Percentiles rank a stretch among this genome's conserved stretches.
Conservation (phyloP, 1,139 yeast genomes). For the Ashbya aceris region DNA sequence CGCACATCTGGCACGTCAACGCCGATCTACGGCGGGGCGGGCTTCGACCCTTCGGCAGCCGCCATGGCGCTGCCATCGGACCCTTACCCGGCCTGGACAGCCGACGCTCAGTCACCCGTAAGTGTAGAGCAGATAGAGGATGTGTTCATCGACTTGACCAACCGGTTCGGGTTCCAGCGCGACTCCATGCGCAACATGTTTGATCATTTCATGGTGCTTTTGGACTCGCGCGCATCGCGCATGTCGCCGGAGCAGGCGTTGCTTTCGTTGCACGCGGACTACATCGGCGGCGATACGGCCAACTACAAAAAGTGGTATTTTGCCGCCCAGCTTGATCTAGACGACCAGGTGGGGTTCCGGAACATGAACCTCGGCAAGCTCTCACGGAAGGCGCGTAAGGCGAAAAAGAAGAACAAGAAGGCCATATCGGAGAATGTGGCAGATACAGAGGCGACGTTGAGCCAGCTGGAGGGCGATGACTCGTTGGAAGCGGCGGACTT, state of each 20-base stretch:
- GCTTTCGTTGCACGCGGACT: slow-evolving; percentile 88
- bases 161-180: slow-evolving; percentile 94
- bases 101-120: slow-evolving; percentile 80
- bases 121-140: slow-evolving; percentile 84
- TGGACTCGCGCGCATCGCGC: slow-evolving; percentile 93
- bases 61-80: slow-evolving; percentile 48
- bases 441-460: slow-evolving; percentile 39
- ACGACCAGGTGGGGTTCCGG: slow-evolving; percentile 70
- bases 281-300: slow-evolving; percentile 89
- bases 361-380: slow-evolving; percentile 74
- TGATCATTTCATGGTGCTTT: slow-evolving; percentile 86
- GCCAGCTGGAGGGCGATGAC: slow-evolving; percentile 82
- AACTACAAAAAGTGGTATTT: slow-evolving; percentile 94
- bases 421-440: slow-evolving; percentile 37
- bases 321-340: slow-evolving; percentile 83
- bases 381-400: slow-evolving; percentile 43
- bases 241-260: slow-evolving; percentile 96
- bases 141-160: slow-evolving; percentile 79
- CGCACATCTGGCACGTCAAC: slow-evolving; percentile 93
- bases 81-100: slow-evolving; percentile 95
- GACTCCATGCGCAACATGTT: slow-evolving; percentile 96
- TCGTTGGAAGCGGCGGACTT: slow-evolving; percentile 71
- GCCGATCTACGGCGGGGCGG: slow-evolving; percentile 74
- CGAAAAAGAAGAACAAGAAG: slow-evolving; percentile 53
- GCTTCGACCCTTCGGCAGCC: slow-evolving; percentile 58